These are phyloP conservation scores for Rhodamnia argentea DNA, from an alignment of 345 rosid species.

Conservation along the genomic window DNA sequence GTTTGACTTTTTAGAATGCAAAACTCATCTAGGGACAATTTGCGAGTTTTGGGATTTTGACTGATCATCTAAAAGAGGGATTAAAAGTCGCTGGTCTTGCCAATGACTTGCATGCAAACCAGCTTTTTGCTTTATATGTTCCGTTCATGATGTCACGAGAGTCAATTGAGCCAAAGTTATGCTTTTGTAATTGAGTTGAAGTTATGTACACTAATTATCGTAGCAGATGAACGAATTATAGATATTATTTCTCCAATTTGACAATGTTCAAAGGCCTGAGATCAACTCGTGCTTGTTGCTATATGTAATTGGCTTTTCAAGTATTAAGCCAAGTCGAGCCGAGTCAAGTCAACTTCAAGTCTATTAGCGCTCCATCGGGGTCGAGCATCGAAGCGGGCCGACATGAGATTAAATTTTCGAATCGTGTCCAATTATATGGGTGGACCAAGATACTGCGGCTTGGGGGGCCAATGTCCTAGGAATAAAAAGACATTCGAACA, in stretches of 20 bases:
- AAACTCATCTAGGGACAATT: fast-evolving
- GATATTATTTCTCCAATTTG: background rate
- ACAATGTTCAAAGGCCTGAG: fast-evolving
- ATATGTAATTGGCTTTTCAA: background rate
- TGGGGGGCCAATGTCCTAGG: background rate
- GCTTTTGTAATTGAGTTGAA: background rate
- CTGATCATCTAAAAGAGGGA: background rate
- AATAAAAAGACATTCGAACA: background rate
- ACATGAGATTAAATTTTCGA: background rate
- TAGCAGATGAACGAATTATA: background rate
- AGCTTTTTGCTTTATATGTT: background rate
- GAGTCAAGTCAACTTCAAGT: background rate
- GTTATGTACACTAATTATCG: background rate
- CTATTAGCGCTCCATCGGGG: too few species aligned
- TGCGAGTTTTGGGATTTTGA: background rate
- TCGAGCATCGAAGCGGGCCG: fast-evolving
- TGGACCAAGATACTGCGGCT: background rate
- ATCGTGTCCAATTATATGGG: background rate
- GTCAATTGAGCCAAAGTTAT: background rate
- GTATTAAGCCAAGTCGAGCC: background rate
- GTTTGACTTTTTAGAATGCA: background rate
- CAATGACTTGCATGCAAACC: background rate
- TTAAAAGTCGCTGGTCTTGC: background rate
- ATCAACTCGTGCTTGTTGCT: background rate
- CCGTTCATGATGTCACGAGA: background rate